Base-by-base conservation (phyloP, 129 eudicot genomes). In the Chrysanthemum lavandulifolium region DNA sequence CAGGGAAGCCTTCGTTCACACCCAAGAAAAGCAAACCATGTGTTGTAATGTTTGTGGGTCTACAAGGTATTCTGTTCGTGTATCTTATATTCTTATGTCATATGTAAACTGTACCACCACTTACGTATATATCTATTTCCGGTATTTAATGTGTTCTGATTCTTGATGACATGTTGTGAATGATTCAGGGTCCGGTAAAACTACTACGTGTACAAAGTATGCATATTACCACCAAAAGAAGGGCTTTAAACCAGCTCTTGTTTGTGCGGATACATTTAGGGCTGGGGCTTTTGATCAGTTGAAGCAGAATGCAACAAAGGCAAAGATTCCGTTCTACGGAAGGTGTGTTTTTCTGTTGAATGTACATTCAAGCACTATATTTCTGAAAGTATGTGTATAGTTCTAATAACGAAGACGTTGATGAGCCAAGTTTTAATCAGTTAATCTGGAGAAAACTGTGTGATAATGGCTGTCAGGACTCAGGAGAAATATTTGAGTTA, bases 211-310 rank as follows among this genome's bases (percentile, higher is more conserved):
- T 83, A 90, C 98, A 13, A 94, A 90, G 56, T 90, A 94, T 73
- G 98, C 98, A 43, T 79, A 80, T 56, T 82, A 85, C 83, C 90
- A 93, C 81, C 92, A 86, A 84, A 93, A 86, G 76, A 93, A 90
- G 83, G 98, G 98, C 60, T 93, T 89, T 91, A 94, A 88, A 79
- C 97, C 99, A 15, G 96, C 97, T 61, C 76, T 93, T 68, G 97
- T 93, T 7, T 93, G 98, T 82, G 98, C 98, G 16, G 98, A 93
- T 79, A 93, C 98, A 73, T 93, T 93, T 61, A 89, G 98, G 71
- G 98, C 98, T 65, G 98, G 97, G 74, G 97, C 98, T 59, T 94
- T 87, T 86, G 98, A 93, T 53, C 98, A 94, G 66, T 72, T 94
- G 80, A 94, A 94, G 83, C 98, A 94, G 82, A 94, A 94, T 72